A percentile compares a stretch with the other conserved stretches of the same genome.
These are phyloP conservation scores for Paramecium sonneborni DNA, from an alignment of 73 alveolate species.

Conservation along the genomic window DNA sequence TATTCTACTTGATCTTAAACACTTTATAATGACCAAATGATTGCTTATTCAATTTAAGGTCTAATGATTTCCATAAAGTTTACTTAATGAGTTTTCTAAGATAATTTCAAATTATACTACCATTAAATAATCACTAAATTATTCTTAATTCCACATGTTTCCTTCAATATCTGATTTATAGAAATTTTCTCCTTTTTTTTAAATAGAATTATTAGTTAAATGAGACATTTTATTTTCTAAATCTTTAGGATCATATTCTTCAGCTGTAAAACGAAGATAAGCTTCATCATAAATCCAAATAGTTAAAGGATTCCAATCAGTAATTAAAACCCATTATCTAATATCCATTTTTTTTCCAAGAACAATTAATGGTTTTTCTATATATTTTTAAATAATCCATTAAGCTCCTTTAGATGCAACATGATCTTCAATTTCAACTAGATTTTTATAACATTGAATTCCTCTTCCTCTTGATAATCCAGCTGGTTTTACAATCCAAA, in stretches of 20 bases:
- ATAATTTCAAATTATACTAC: neutral
- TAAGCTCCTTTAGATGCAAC: constrained; percentile 87
- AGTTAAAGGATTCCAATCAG: constrained; percentile 95
- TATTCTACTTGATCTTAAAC: constrained; percentile 92
- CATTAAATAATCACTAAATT: constrained; percentile 78
- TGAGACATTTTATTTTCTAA: constrained; percentile 91
- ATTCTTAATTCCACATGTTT: constrained; percentile 95
- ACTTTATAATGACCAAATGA: constrained; percentile 85
- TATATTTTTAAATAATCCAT: constrained; percentile 95
- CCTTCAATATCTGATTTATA: constrained; percentile 91
- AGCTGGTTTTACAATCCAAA: constrained; percentile 99
- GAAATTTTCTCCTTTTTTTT: constrained; percentile 86
- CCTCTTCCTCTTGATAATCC: constrained; percentile 99
- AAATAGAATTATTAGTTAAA: constrained; percentile 95
- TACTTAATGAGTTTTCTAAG: constrained; percentile 79
- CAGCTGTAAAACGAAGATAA: constrained; percentile 95
- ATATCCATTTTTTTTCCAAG: constrained; percentile 93
- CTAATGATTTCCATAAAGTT: constrained; percentile 87
- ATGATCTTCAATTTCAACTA: constrained; percentile 91
- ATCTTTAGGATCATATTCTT: constrained; percentile 89
- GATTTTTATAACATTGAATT: constrained; percentile 85
- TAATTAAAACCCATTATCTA: constrained; percentile 96
- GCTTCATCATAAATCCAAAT: constrained; percentile 94
- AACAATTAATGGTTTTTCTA: constrained; percentile 97
- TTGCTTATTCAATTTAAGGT: constrained; percentile 85